Conservation (phyloP, 2,329 filamentous ascomycete species). For the Paecilomyces formosus region DNA sequence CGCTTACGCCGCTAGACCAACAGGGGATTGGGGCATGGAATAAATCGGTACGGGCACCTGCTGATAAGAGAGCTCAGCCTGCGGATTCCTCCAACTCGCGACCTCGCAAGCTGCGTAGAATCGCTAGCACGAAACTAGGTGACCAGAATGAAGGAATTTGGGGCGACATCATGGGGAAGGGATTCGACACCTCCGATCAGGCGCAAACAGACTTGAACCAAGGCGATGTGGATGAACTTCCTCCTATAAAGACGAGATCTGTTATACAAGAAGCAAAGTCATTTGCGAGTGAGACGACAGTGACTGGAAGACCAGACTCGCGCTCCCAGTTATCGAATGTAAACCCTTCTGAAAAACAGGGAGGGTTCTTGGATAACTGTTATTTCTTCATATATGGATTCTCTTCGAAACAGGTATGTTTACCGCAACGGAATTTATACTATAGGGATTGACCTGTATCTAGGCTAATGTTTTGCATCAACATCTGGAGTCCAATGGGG, state of each 20-base stretch:
- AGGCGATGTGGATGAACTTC: constrained; percentile 12
- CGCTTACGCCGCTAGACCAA: constrained; percentile 58
- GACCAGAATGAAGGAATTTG: constrained; percentile 79
- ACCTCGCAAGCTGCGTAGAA: constrained; percentile 75
- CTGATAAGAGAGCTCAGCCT: constrained; percentile 30
- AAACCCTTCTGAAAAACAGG: constrained; percentile 20
- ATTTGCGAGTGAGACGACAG: constrained; percentile 31
- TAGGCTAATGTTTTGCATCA: constrained; percentile 31
- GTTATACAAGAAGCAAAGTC: constrained; percentile 26
- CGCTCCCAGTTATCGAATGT: constrained; percentile 10
- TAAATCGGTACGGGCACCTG: constrained; percentile 31
- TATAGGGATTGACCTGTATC: constrained; percentile 7
- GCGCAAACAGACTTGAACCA: constrained; percentile 19
- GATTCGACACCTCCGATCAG: constrained; percentile 19
- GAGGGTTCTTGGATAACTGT: constrained; percentile 48
- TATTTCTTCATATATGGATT: constrained; percentile 58
- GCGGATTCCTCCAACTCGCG: constrained; percentile 49
- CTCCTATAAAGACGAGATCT: constrained; percentile 11
- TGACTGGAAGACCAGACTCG: constrained; percentile 18
- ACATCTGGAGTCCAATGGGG: constrained; percentile 35
- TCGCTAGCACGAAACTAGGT: constrained; percentile 74
- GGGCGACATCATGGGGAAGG: constrained; percentile 69
- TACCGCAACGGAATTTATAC: constrained; percentile 14
- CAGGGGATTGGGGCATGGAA: constrained; percentile 75
- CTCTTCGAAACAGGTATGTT: constrained; percentile 42